A percentile compares a stretch with the other conserved stretches of the same genome.
phyloP scores from a whole-genome alignment of 2,329 filamentous ascomycete species.

The Boeremia lycopersici region DNA sequence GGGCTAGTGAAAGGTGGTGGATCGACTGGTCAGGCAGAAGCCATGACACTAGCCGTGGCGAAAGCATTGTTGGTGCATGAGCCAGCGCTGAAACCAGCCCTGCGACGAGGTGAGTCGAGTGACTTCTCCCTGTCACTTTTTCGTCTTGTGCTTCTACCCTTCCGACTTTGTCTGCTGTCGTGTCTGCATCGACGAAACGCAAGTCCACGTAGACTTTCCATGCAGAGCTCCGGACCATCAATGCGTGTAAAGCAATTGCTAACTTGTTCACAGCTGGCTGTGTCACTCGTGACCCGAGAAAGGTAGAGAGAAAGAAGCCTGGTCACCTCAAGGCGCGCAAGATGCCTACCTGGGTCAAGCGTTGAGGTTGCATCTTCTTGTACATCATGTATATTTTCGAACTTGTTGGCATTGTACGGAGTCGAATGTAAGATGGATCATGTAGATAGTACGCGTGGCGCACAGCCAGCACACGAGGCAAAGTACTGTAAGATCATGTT shows the following conservation, averaged over 20 bases:
- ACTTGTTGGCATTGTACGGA: conserved; percentile 23
- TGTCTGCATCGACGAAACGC: not conserved
- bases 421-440: conserved; percentile 19
- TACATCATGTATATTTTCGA: conserved; percentile 21
- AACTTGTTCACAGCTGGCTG: conserved; percentile 74
- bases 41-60: conserved; percentile 85
- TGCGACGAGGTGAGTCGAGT: conserved; percentile 79
- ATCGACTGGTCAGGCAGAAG: conserved; percentile 93
- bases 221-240: conserved; percentile 3
- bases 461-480: not conserved
- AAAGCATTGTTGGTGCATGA: conserved; percentile 91
- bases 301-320: conserved; percentile 97
- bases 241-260: conserved; percentile 41
- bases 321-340: conserved; percentile 97
- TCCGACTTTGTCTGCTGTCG: conserved; percentile 3
- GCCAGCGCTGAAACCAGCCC: conserved; percentile 83
- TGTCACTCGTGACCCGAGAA: conserved; percentile 87
- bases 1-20: conserved; percentile 84
- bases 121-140: conserved; percentile 11
- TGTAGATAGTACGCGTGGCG: not conserved
- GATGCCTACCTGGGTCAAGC: conserved; percentile 98
- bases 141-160: not conserved
- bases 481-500: not conserved
- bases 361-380: conserved; percentile 50
- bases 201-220: conserved; percentile 1